Conservation (phyloP, 2,329 filamentous ascomycete genomes). For the Aspergillus sp. region DNA sequence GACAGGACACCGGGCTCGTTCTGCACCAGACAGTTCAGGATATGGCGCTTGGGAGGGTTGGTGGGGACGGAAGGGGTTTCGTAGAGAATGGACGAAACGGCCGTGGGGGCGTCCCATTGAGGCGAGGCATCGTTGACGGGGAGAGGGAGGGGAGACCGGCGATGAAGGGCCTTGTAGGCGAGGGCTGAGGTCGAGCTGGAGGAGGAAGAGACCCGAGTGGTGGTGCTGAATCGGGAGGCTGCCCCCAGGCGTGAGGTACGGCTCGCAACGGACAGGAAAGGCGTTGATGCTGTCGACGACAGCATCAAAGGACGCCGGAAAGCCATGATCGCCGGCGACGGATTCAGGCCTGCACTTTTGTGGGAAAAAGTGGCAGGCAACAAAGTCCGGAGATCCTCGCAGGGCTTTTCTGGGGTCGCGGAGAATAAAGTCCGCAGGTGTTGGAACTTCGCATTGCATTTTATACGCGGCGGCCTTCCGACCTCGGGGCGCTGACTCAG, state of each 20-base stretch:
- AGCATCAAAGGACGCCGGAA: slow-evolving; percentile 42
- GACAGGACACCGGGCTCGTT: slow-evolving; percentile 98
- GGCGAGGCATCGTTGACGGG: slow-evolving; percentile 73
- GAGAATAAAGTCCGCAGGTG: slow-evolving; percentile 14
- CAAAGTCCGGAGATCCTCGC: no score
- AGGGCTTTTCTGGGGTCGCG: background rate
- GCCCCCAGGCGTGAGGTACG: slow-evolving; percentile 32
- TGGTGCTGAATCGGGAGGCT: slow-evolving; percentile 30
- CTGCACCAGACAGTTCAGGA: slow-evolving; percentile 97
- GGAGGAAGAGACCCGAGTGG: slow-evolving; percentile 39
- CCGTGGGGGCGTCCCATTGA: slow-evolving; percentile 85
- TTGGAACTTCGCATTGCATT: slow-evolving; percentile 18
- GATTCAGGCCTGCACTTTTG: slow-evolving; percentile 5
- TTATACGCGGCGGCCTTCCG: slow-evolving; percentile 29
- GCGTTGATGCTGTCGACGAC: slow-evolving; percentile 32
- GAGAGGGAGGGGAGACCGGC: slow-evolving; percentile 81
- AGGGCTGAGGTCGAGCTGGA: slow-evolving; percentile 82
- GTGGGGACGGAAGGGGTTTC: slow-evolving; percentile 86
- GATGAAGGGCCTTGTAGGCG: slow-evolving; percentile 95
- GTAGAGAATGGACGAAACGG: slow-evolving; percentile 97
- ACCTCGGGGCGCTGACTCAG: slow-evolving; percentile 43
- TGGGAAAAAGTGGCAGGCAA: slow-evolving; percentile 7
- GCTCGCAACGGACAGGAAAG: slow-evolving; percentile 30
- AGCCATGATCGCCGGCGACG: slow-evolving; percentile 36
- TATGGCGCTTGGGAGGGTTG: slow-evolving; percentile 86